A percentile compares a stretch with the other conserved stretches of the same genome.
Evolutionary conservation across 495 filamentous ascomycete species (phyloP).

Genomic region (Tuber borchii): DNA sequence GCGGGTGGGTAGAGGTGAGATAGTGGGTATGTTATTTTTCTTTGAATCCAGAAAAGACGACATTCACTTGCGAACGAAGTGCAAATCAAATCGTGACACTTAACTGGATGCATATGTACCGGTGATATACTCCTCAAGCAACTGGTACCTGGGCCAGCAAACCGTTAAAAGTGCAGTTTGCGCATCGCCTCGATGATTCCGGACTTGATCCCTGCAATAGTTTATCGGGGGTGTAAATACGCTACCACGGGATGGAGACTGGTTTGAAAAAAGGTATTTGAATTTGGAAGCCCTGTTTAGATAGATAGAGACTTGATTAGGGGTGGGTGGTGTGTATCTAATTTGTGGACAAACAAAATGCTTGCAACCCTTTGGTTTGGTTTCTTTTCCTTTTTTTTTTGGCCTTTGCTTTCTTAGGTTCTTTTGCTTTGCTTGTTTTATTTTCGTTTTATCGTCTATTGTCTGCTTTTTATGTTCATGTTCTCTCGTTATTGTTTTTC

Average conservation of each 20-base stretch:
- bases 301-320: neutral
- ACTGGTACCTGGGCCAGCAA: constrained; percentile 3
- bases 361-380: neutral
- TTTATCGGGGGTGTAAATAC: constrained; percentile 2
- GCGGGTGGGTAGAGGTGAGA: neutral
- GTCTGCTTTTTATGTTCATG: neutral
- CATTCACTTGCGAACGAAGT: neutral
- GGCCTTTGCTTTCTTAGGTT: neutral
- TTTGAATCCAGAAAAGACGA: neutral
- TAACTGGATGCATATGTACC: constrained; percentile 2
- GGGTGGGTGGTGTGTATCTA: neutral
- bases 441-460: neutral
- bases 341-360: constrained; percentile 2
- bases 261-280: neutral
- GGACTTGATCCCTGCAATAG: neutral
- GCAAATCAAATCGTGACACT: neutral
- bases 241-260: neutral
- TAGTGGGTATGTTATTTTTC: neutral
- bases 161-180: constrained; percentile 6
- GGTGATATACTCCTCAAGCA: neutral
- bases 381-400: neutral
- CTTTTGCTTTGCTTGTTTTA: neutral
- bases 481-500: neutral
- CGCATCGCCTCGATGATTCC: constrained; percentile 2
- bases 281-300: neutral